Evolutionary conservation across 1,284 basidiomycete genomes (phyloP), one percentile per base, ranked within the genome.

Genomic region (Bondarzewia mesenterica): DNA sequence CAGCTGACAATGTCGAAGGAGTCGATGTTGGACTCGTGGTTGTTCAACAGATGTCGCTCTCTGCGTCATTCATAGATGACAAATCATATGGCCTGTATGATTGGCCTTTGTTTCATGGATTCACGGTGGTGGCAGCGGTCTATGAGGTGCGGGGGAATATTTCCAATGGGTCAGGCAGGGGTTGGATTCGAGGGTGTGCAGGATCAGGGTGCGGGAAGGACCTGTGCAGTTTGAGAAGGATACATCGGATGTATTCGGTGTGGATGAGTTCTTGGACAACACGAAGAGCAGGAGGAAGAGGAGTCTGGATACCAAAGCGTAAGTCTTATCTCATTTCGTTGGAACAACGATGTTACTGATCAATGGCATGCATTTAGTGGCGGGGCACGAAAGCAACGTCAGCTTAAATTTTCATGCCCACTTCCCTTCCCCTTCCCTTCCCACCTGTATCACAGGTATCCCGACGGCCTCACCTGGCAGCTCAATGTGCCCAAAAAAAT

Each of bases 191-290:
- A 94, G 63, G 93, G 93, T 42, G 83, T 88, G 4, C 73, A 73
- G 46, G 85, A 90, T 35, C 88, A 91, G 62, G 89, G 73, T 87
- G 27, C 72, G 86, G 52, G 86, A 91, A 56, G 92, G 96, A 0
- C 96, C 96, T n/a, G 96, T 99, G 26, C 93, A 97, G 63, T 99
- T 99, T 61, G 96, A 99, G 72, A 97, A 97, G 73, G 96, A 99
- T 61, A 83, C 86, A 1, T 78, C 81, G 6, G 96, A 99, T 74
- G 93, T 97, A n/a, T 99, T 99, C 63, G 94, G 95, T 55, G 78
- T 99, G 57, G 90, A 96, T 66, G 85, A 96, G 64, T 99, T 99
- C 74, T 77, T 99, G 71, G 91, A 97, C 62, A 92, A 94, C 61
- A 95, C 95, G 12, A 97, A 94, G 75, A 84, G 85, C 18, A 94